Conservation (phyloP, 1,284 basidiomycete species). For the Omphalotus olearius region DNA sequence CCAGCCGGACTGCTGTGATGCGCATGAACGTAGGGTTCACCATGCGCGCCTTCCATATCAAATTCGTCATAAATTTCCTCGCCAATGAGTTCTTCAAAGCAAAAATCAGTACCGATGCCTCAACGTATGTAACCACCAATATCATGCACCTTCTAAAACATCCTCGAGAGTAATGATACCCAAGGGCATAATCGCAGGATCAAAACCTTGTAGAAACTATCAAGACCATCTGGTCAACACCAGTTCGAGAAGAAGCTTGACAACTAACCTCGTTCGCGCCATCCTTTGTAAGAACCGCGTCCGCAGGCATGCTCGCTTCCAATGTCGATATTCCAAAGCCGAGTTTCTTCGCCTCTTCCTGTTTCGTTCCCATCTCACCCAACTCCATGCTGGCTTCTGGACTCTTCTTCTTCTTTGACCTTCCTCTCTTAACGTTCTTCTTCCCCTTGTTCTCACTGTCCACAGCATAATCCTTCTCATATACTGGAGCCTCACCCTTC, state of each 20-base stretch:
- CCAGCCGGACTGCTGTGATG: conserved; percentile 16
- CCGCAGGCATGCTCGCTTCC: conserved; percentile 82
- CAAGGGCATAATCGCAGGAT: conserved; percentile 73
- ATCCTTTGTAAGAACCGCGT: conserved; percentile 70
- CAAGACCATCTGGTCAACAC: not conserved
- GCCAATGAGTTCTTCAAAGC: conserved; percentile 69
- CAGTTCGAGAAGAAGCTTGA: not conserved
- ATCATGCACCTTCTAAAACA: conserved; percentile 77
- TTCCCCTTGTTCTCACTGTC: too few species aligned
- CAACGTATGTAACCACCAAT: conserved; percentile 2
- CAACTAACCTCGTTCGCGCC: conserved; percentile 59
- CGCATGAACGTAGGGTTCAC: conserved; percentile 52
- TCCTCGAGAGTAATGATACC: conserved; percentile 94
- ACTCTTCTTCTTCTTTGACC: too few species aligned
- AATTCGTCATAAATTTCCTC: conserved; percentile 91
- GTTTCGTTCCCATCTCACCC: not conserved
- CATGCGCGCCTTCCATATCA: conserved; percentile 64
- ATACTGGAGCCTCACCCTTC: not conserved
- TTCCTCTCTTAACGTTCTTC: too few species aligned
- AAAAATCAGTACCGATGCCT: not conserved
- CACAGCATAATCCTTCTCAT: too few species aligned
- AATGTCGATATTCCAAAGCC: conserved; percentile 42
- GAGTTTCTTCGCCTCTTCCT: conserved; percentile 22
- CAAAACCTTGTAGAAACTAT: conserved; percentile 71
- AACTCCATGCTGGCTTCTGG: not conserved